A percentile compares a stretch with the other conserved stretches of the same genome.
phyloP scores from a whole-genome alignment of 192 early-diverging fungal species.

The Geranomyces michiganensis region DNA sequence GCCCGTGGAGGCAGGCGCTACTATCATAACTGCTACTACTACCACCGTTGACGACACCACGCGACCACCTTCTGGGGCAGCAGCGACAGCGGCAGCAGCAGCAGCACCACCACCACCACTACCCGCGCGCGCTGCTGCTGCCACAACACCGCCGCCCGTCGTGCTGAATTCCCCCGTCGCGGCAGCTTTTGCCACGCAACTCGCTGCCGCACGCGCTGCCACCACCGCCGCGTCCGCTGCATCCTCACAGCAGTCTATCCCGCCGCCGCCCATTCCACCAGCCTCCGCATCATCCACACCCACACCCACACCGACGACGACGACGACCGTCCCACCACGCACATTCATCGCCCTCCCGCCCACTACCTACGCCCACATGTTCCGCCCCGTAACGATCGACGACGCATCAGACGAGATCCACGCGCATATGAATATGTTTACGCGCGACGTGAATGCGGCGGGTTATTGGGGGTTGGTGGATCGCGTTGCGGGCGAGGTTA shows the following conservation, averaged over 20 bases:
- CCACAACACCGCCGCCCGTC: no score
- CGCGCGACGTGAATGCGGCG: conserved; percentile 27
- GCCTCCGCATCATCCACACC: neutral
- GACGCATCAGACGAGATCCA: conserved; percentile 41
- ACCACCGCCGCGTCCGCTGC: neutral
- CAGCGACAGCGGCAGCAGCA: neutral
- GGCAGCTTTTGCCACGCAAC: neutral
- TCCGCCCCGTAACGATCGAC: conserved; percentile 13
- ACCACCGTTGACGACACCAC: neutral
- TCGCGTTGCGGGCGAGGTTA: conserved; percentile 30
- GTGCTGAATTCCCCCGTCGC: conserved; percentile 1
- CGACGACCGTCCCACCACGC: conserved; percentile 15
- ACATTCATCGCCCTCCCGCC: conserved; percentile 37
- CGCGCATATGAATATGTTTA: conserved; percentile 49
- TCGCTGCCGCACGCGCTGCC: conserved; percentile 1
- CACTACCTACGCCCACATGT: conserved; percentile 24
- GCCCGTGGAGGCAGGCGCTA: no score
- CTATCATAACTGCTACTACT: neutral
- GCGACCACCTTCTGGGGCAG: conserved; percentile 5
- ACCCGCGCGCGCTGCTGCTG: neutral
- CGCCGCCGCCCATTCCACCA: neutral
- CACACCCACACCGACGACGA: neutral
- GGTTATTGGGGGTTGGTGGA: conserved; percentile 42
- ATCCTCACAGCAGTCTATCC: neutral
- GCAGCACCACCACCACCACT: neutral